Base-by-base conservation (phyloP, 1,139 yeast species). In the Candida albicans region DNA sequence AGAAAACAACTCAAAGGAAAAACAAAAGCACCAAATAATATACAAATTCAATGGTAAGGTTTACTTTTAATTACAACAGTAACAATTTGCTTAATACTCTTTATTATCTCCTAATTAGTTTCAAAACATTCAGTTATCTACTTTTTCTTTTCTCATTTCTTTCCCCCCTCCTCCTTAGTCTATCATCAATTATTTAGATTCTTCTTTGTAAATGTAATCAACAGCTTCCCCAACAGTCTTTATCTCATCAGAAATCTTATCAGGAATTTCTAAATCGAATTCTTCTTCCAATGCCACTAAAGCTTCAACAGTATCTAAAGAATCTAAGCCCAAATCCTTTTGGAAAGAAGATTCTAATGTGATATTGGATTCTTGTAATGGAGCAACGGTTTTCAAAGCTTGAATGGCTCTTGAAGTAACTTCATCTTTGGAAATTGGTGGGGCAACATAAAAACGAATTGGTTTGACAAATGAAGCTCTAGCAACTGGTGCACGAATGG, bases 221-320 rank as follows among this genome's bases (percentile, higher is more conserved):
- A 82, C 77, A 48, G 86, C 84, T 67, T 82, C 84, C 51, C 83
- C 84, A 49, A 82, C 84, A 47, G 84, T 80, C 70, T 79, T 81
- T 60, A 82, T 75, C 57, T 81, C 84, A 59, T 82, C 87, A 41
- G 87, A 81, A 48, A 81, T 74, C 61, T 79, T 77, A 64, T 82
- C 88, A 28, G 84, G 84, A 56, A 82, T 78, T 65, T 82, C 87
- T 61, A 82, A 70, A 62, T 82, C 87, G 54, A 82, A 82, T 64
- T 82, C 84, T 67, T 82, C 87, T 67, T 82, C 87, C 58, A 82
- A 78, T 46, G 87, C 86, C 56, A 82, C 87, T 54, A 82, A 70
- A 47, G 85, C 81, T 67, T 82, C 88, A 44, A 82, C 86, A 44
- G 86, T 80, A 56, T 82, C 88, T 52, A 82, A 73, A 6, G 88